Conservation (phyloP, 805 yeast genomes). For the Metschnikowia similis region DNA sequence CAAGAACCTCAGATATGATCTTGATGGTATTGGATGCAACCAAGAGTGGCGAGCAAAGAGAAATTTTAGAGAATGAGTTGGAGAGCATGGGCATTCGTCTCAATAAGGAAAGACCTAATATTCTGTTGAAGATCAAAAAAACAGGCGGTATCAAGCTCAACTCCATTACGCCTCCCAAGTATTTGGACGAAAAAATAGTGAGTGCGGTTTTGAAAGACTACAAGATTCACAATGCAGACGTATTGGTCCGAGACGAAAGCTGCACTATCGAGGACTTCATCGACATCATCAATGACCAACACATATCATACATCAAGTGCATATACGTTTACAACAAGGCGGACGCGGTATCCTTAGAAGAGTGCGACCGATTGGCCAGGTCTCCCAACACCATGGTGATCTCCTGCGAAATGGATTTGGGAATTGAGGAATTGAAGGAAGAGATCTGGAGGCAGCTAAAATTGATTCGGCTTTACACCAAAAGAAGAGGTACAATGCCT, state of each 20-base stretch:
- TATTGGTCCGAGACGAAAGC: constrained; percentile 80
- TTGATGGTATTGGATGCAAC: constrained; percentile 96
- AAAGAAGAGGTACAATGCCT: constrained; percentile 78
- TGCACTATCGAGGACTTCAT: constrained; percentile 89
- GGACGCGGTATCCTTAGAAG: constrained; percentile 93
- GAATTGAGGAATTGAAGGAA: constrained; percentile 81
- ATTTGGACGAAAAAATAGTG: constrained; percentile 77
- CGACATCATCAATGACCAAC: constrained; percentile 83
- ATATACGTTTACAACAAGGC: constrained; percentile 91
- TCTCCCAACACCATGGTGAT: constrained; percentile 91
- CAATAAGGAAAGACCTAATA: constrained; percentile 73
- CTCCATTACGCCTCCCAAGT: constrained; percentile 74
- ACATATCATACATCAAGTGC: constrained; percentile 85
- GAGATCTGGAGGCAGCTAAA: constrained; percentile 90
- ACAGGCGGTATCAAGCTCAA: constrained; percentile 91
- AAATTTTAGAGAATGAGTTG: constrained; percentile 79
- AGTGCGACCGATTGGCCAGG: constrained; percentile 86
- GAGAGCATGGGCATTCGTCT: constrained; percentile 92
- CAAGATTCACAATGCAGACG: constrained; percentile 90
- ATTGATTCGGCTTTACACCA: constrained; percentile 78
- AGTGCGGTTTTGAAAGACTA: constrained; percentile 76
- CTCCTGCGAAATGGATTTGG: constrained; percentile 86
- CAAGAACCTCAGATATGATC: constrained; percentile 89
- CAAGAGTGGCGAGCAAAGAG: constrained; percentile 84
- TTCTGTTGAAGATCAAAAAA: constrained; percentile 70